phyloP scores from a whole-genome alignment of 129 eudicot genomes.

The Flaveria linearis region DNA sequence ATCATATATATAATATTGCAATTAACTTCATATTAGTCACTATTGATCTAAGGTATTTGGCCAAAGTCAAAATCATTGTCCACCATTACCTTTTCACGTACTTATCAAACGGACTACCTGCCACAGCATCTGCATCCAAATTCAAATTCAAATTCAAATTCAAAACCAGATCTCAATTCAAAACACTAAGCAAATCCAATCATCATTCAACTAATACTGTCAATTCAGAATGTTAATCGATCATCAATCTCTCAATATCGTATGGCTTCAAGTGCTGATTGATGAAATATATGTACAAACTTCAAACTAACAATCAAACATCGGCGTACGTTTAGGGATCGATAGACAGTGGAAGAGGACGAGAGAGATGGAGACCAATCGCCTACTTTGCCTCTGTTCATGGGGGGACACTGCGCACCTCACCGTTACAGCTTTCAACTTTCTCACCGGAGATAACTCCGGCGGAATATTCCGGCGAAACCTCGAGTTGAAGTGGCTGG shows the following conservation, averaged over 20 bases:
- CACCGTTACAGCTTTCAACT: conserved; percentile 25
- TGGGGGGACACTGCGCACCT: conserved; percentile 53
- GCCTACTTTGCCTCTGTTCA: conserved; percentile 49
- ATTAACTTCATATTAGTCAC: neutral
- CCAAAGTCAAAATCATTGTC: neutral
- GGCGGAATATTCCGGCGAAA: conserved; percentile 7
- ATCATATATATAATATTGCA: neutral
- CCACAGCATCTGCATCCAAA: conserved; percentile 59
- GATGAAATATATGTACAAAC: neutral
- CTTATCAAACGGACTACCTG: conserved; percentile 63
- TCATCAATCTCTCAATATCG: neutral
- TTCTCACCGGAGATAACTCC: conserved; percentile 18
- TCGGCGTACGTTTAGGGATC: conserved; percentile 43
- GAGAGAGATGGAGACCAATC: conserved; percentile 61
- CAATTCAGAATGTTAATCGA: neutral
- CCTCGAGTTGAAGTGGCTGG: conserved; percentile 35
- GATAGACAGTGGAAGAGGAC: conserved; percentile 47
- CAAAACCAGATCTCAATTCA: neutral
- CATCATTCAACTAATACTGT: neutral
- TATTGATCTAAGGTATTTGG: neutral
- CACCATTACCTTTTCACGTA: conserved; percentile 62
- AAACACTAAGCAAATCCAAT: neutral
- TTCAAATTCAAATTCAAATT: neutral
- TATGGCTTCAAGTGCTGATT: neutral
- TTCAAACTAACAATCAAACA: neutral